These are phyloP conservation scores for Marasmius sp. DNA, from an alignment of 1,284 basidiomycete genomes.

Conservation along the genomic window DNA sequence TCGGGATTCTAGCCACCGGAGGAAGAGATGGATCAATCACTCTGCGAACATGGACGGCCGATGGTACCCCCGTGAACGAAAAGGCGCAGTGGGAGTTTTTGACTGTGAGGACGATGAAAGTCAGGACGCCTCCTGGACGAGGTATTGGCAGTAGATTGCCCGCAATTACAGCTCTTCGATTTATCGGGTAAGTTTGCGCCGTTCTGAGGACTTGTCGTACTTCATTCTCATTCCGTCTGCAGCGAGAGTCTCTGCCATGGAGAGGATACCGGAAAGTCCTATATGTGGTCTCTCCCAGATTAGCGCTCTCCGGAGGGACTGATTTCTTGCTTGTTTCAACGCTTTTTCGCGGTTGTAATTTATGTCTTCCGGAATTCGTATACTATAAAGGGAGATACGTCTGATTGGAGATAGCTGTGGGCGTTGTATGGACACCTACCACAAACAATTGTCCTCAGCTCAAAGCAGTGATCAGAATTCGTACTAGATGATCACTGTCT, in stretches of 20 bases:
- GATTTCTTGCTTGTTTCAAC: too few relatives aligned
- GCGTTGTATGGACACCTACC: too few relatives aligned
- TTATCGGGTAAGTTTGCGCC: conserved; percentile 56
- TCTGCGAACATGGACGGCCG: conserved; percentile 73
- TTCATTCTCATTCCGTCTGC: conserved; percentile 2
- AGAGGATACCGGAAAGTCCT: conserved; percentile 64
- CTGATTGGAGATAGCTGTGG: too few relatives aligned
- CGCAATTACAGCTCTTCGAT: conserved; percentile 64
- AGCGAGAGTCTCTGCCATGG: conserved; percentile 68
- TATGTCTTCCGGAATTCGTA: too few relatives aligned
- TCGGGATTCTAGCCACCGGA: conserved; percentile 71
- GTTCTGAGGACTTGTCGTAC: not conserved
- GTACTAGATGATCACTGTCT: too few relatives aligned
- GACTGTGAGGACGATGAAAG: conserved; percentile 63
- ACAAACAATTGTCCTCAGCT: too few relatives aligned
- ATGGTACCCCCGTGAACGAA: conserved; percentile 61
- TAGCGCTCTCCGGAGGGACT: conserved; percentile 19
- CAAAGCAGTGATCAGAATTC: too few relatives aligned
- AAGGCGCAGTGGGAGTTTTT: conserved; percentile 73
- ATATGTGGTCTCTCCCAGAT: conserved; percentile 63
- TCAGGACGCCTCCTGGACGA: conserved; percentile 29
- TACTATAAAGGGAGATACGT: too few relatives aligned
- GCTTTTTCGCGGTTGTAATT: too few relatives aligned
- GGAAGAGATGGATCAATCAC: conserved; percentile 65
- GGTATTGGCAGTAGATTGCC: conserved; percentile 37